These are phyloP conservation scores for Lichtheimia corymbifera DNA, from an alignment of 371 early-diverging fungal species.

Conservation along the genomic window DNA sequence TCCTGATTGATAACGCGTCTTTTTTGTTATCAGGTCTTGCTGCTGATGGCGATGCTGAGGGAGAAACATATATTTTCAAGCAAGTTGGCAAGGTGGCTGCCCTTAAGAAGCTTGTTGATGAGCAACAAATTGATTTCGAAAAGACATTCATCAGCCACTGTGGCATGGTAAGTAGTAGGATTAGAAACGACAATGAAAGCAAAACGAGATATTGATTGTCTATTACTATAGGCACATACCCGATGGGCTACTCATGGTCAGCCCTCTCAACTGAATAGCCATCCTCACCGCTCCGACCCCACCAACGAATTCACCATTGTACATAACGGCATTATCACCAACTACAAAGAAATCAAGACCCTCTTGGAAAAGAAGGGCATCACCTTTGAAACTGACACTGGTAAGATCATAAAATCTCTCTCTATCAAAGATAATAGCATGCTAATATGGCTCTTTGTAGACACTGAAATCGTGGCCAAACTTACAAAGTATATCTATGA, in stretches of 20 bases:
- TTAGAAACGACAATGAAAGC: neutral
- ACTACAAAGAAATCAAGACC: slow-evolving; percentile 96
- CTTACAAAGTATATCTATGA: slow-evolving; percentile 95
- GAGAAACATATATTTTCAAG: slow-evolving; percentile 79
- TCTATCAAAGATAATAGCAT: too few relatives aligned
- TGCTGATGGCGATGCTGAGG: slow-evolving; percentile 79
- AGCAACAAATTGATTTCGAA: slow-evolving; percentile 65
- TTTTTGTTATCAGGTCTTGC: slow-evolving; percentile 66
- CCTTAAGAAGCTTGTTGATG: slow-evolving; percentile 74
- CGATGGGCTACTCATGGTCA: slow-evolving; percentile 99
- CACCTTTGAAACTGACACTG: slow-evolving; percentile 91
- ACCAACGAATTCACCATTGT: slow-evolving; percentile 90
- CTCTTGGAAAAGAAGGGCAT: slow-evolving; percentile 93
- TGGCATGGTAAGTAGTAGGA: slow-evolving; percentile 60
- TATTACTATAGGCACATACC: slow-evolving; percentile 78
- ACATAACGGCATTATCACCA: slow-evolving; percentile 99
- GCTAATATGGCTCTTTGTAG: neutral
- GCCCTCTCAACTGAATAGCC: slow-evolving; percentile 91
- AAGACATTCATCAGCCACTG: slow-evolving; percentile 81
- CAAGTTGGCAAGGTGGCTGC: slow-evolving; percentile 95
- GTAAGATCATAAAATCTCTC: slow-evolving; percentile 64
- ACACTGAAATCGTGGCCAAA: slow-evolving; percentile 90
- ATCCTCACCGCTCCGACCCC: slow-evolving; percentile 94
- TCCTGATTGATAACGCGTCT: neutral
- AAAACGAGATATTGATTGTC: neutral